Evolutionary conservation across 768 basidiomycete species (phyloP), one percentile per base, ranked within the genome.

Genomic region (Chalciporus chontae): DNA sequence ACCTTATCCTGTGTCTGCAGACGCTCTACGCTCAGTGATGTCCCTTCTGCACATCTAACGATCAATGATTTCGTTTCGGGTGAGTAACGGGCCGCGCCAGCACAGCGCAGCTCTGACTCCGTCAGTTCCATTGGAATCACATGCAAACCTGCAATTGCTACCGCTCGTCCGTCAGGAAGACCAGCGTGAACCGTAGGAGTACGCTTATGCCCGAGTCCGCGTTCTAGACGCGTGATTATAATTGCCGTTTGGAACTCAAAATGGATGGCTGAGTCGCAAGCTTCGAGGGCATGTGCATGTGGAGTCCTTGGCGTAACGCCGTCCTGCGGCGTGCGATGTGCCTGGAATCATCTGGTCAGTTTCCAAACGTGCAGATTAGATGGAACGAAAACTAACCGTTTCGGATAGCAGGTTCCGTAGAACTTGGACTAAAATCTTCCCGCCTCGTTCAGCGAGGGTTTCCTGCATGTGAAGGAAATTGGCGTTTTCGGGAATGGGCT

Each of bases 361-460:
- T 9, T 40, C 47, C 8, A 41, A 34, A 19, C 38, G 26, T 40
- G 23, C 13, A 10, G 0, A 21, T 21, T 21, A 21, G 6, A 5
- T 26, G 8, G 45, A 50, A 14, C 6, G 13, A 8, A 17, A 27
- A 49, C 72, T 48, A 55, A 85, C 87, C 51, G 63, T 79, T 42
- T 80, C 84, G 1, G 63, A 58, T 17, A 80, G 66, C 71, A 92
- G 81, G 26, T 79, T 73, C 37, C 87, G 76, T 11, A 95, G 67
- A 14, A 87, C 79, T 3, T 80, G 71, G 3, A 92, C 87, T 17
- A 96, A 72, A 2, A 93, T 69, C 29, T 75, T 69, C 0, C 89
- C 93, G 0, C 91, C 92, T 26, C 71, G 67, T 2, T 64, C 59
- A 0, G 84, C 90, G 14, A 95, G 74, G 0, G 55, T 59, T 17